Conservation (phyloP, 192 early-diverging fungal genomes). For the Thoreauomyces humboldtii region DNA sequence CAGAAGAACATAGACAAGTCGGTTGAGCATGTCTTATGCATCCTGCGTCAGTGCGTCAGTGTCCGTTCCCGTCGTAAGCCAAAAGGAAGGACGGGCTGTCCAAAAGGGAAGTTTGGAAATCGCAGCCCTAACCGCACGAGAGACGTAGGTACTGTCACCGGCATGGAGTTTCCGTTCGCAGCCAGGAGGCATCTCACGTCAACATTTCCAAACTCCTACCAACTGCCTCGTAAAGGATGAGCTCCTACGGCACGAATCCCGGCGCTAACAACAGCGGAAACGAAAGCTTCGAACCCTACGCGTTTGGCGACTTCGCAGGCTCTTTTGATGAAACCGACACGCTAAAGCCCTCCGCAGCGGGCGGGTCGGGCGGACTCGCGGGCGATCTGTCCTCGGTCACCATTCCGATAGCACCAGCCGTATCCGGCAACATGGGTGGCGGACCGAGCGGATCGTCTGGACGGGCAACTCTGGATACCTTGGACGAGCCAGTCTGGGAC, state of each 20-base stretch:
- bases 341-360: neutral
- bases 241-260: neutral
- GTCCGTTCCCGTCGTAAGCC: too few relatives aligned
- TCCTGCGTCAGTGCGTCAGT: too few relatives aligned
- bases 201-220: too few relatives aligned
- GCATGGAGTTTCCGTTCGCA: too few relatives aligned
- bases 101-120: too few relatives aligned
- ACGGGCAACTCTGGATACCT: conserved; percentile 56
- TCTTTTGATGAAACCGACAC: neutral
- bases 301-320: conserved; percentile 3
- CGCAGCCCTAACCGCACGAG: too few relatives aligned
- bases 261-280: neutral
- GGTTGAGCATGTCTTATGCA: too few relatives aligned
- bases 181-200: too few relatives aligned
- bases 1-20: too few relatives aligned
- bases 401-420: conserved; percentile 7
- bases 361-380: neutral
- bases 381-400: conserved; percentile 21
- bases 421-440: conserved; percentile 15
- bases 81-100: too few relatives aligned
- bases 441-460: neutral
- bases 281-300: conserved; percentile 2
- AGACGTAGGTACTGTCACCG: too few relatives aligned
- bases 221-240: too few relatives aligned
- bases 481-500: conserved; percentile 91